Evolutionary conservation across 2,329 filamentous ascomycete species (phyloP), one percentile per base, ranked within the genome.

Genomic region (Teratosphaeria pseudoeucalypti): DNA sequence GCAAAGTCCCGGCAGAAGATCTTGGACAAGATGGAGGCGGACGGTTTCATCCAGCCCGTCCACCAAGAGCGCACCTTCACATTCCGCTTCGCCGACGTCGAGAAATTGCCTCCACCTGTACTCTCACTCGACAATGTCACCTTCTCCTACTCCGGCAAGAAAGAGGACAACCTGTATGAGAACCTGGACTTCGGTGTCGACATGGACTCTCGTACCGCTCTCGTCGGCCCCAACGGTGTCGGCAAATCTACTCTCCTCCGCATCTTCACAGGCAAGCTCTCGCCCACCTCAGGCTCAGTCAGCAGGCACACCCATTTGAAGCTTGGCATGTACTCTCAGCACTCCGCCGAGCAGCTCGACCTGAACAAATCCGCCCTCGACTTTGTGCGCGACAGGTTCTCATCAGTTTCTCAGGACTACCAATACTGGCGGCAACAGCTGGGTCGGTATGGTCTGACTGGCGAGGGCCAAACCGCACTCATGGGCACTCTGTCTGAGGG

Each of bases 1-100:
- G 95, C 95, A 78, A 99, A 99, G 83, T 97, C 94, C 52, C 87
- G 94, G 66, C 94, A 99, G 79, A 99, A 99, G 90, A 97, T 97
- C 77, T 83, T 97, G 67, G 94, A 99, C 84, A 99, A 99, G 87
- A 99, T 99, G 94, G 92, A 97, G 83, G 94, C 95, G 69, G 94
- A 99, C 71, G 94, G 94, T 67, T 94, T 97, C 77, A 97, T 99
- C 74, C 88, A 99, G 78, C 89, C 90, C 60, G 91, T 99, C 63
- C 77, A 82, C 59, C 78, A 84, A 65, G 94, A 99, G 78, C 84
- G 85, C 63, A 88, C 96, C 72, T 99, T 99, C 80, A 92, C 87
- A 60, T 99, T 99, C 87, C 87, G 92, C 72, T 99, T 99, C 76
- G 94, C 94, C 67, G 92, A 97, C 72, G 94, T 97, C 58, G 94